Evolutionary conservation across 164 flowering plant genomes (phyloP), one percentile per base, ranked within the genome.

Genomic region (Dillenia suffruticosa): DNA sequence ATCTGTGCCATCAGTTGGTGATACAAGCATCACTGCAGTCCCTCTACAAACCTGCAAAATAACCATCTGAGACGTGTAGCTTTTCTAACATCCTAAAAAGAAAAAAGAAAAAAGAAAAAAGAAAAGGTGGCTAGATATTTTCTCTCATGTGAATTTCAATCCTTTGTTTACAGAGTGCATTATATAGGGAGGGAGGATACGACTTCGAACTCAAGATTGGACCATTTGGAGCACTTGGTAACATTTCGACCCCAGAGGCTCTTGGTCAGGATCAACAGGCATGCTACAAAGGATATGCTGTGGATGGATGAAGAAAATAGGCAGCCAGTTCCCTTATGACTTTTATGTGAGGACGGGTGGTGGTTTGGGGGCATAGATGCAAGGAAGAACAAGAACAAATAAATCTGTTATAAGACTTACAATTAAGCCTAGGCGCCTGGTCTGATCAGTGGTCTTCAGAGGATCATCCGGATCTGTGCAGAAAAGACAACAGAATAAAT

Each of bases 11-110:
- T 90, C 96, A 56, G 94, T 90, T 49, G 98, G 97, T n/a, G 98
- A 86, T 52, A 90, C 98, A 43, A 92, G 97, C 98, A 92, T 92
- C 62, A 92, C 98, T 2, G 98, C 98, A 62, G 98, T 92, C 56
- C 98, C 98, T 69, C 98, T 73, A 55, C 98, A 92, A 16, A 92
- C 90, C 90, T 85, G 76, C 69, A 73, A 19, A n/a, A 54, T 12
- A 52, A 62, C 5, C 22, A 49, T 12, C 22, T 8, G 4, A 32
- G 40, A 32, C 5, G 7, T 32, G 40, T 32, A 4, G 14, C 3
- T 10, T n/a, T 49, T 62, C 45, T 52, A 51, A 13, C 2, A 12
- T 9, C 9, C 2, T 4, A n/a, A 51, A 22, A n/a, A 14, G 0
- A 14, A 12, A 24, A 52, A 53, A n/a, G n/a, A n/a, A n/a, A 3